Base-by-base conservation (phyloP, 225 moss, liverwort and hornwort genomes). In the Asterella californica region DNA sequence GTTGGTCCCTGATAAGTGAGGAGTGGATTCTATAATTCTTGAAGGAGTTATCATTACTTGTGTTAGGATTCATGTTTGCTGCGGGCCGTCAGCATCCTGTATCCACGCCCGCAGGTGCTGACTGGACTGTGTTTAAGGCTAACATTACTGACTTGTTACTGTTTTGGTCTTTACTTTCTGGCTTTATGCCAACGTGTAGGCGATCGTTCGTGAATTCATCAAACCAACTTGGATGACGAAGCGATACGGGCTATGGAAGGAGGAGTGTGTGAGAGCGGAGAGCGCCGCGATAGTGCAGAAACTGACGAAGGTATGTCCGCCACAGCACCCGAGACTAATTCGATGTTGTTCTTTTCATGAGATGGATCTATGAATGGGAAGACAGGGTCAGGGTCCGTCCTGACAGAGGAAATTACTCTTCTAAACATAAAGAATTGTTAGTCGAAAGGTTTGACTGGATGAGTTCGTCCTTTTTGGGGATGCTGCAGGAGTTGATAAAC, bases 211-310 rank as follows among this genome's bases (percentile, higher is more conserved):
- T 48, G 80, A 79, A 61, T 92, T 89, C 76, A 89, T 96, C 48
- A 89, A 91, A 70, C 85, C 88, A 59, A 83, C 85, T 53, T 96
- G 96, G 96, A 90, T 85, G 32, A 87, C 87, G 37, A 88, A 90
- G 81, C 96, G 96, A 34, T 75, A 90, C 79, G 70, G 71, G 17
- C 22, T 76, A 37, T 96, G 96, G 96, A 90, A 85, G 60, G 90
- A 88, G 76, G 94, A 96, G 78, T 94, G 94, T 81, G 80, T 84
- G 72, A 91, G 88, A 76, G 91, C 96, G 82, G 89, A 87, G 84
- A 92, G 87, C 74, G 96, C 96, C 78, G 85, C 83, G 48, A 81
- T 76, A 52, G 82, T 96, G 74, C 92, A 96, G 78, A 96, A 96
- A 81, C 79, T 96, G 80, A 96, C 91, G 12, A 94, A 92, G 91